phyloP scores from a whole-genome alignment of 352 stramenopile species.

The Phytophthora litchii region DNA sequence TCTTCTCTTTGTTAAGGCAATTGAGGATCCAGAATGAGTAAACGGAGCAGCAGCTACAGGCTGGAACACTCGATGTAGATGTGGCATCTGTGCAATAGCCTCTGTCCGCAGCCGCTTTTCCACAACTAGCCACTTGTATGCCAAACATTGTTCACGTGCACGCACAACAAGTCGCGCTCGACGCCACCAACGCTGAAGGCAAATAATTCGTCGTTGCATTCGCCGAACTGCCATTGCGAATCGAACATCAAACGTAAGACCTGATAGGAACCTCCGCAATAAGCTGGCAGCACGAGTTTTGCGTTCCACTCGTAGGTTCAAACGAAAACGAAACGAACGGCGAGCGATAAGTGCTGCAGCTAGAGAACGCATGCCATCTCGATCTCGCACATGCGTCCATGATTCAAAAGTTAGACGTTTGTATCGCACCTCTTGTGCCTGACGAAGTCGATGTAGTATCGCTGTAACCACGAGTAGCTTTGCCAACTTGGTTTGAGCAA shows the following conservation, averaged over 20 bases:
- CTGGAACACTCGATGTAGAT: constrained; percentile 64
- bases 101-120: no score
- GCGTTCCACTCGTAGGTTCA: constrained; percentile 45
- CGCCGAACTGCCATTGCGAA: constrained; percentile 71
- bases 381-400: constrained; percentile 44
- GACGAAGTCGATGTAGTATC: constrained; percentile 30
- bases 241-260: constrained; percentile 62
- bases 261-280: constrained; percentile 49
- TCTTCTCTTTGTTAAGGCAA: constrained; percentile 14
- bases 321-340: constrained; percentile 45
- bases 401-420: constrained; percentile 41
- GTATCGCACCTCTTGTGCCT: constrained; percentile 34
- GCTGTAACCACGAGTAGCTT: constrained; percentile 31
- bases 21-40: constrained; percentile 2
- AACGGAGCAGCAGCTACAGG: constrained; percentile 7
- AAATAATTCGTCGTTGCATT: constrained; percentile 53
- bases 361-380: constrained; percentile 33
- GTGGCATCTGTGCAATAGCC: no score
- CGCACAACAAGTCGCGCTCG: constrained; percentile 60
- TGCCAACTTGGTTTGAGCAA: constrained; percentile 42
- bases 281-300: constrained; percentile 41
- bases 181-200: constrained; percentile 71
- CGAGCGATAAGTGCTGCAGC: constrained; percentile 39
- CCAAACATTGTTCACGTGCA: constrained; percentile 55
- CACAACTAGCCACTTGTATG: constrained; percentile 57